A percentile compares a stretch with the other conserved stretches of the same genome.
Evolutionary conservation across 805 yeast genomes (phyloP).

Genomic region (Candida sonorensis): DNA sequence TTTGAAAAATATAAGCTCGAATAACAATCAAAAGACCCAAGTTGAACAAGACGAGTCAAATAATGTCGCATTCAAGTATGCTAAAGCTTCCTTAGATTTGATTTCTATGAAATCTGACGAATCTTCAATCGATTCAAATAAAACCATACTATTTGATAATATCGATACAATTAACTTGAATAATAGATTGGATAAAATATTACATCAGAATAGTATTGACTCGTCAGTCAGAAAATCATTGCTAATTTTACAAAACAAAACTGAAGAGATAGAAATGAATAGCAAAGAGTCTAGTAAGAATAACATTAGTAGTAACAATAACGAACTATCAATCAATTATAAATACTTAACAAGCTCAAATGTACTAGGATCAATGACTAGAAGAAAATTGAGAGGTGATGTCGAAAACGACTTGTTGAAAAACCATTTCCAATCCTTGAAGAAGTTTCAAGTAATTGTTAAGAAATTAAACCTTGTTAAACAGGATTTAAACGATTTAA

Average conservation of each 20-base stretch:
- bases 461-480: conserved; percentile 30
- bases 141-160: too few species aligned
- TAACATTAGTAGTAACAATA: too few species aligned
- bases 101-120: conserved; percentile 9
- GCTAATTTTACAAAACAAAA: conserved; percentile 20
- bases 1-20: conserved; percentile 22
- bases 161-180: conserved; percentile 26
- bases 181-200: conserved; percentile 41
- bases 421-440: conserved; percentile 44
- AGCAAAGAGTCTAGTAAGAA: too few species aligned
- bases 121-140: too few species aligned
- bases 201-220: conserved; percentile 39
- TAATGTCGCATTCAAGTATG: conserved; percentile 40
- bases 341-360: conserved; percentile 38
- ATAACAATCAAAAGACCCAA: conserved; percentile 6
- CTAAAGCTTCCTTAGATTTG: conserved; percentile 37
- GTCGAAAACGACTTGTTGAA: conserved; percentile 55
- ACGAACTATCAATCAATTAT: conserved; percentile 13
- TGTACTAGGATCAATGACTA: conserved; percentile 49
- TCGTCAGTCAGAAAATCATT: conserved; percentile 26
- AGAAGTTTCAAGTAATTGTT: conserved; percentile 37
- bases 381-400: conserved; percentile 54
- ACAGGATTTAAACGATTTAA: conserved; percentile 23
- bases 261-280: conserved; percentile 17
- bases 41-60: conserved; percentile 7